Evolutionary conservation across 352 stramenopile genomes (phyloP), one percentile per base, ranked within the genome.

Genomic region (Phytophthora idaei): DNA sequence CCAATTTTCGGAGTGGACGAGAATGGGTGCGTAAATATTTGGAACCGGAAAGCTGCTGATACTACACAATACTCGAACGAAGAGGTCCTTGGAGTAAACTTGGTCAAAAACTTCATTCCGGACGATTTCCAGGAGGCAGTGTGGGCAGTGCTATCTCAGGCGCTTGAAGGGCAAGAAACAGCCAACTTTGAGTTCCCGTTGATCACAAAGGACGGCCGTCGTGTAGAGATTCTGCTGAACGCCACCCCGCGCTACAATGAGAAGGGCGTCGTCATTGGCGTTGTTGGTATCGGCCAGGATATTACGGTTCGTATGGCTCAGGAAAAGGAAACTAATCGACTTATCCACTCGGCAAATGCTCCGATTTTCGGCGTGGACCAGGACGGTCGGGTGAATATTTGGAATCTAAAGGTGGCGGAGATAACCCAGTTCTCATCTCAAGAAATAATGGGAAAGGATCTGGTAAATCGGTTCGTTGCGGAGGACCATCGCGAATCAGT

Each of bases 261-360:
- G n/a, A 71, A 85, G 14, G 84, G 84, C 5, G 82, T 83, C 21
- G 90, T 97, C 50, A 86, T 97, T 34, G 92, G 92, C 55, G 88
- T 95, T 6, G 87, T 96, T 17, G 85, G 89, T 28, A 95, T 96
- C 60, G 88, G 86, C 1, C 87, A 95, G 52, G 78, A 84, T 62
- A 87, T 87, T 32, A 87, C 78, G 10, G 53, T 78, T 45, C 72
- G 77, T 34, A 78, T 91, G 31, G 80, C 85, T 0, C 76, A 93
- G 32, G 77, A 94, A 28, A 82, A 87, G 17, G 77, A 89, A 65
- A 85, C 79, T 6, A 78, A 75, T n/a, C 64, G 77, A 6, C 61
- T 92, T 4, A 87, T 91, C 34, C 78, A 90, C 61, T 86, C 76
- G 36, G 80, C 83, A 14, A 90, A 90, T 56, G 73, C 79, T 17